Evolutionary conservation across 2,329 filamentous ascomycete species (phyloP), one percentile per base, ranked within the genome.

Genomic region (Fusarium hostae): DNA sequence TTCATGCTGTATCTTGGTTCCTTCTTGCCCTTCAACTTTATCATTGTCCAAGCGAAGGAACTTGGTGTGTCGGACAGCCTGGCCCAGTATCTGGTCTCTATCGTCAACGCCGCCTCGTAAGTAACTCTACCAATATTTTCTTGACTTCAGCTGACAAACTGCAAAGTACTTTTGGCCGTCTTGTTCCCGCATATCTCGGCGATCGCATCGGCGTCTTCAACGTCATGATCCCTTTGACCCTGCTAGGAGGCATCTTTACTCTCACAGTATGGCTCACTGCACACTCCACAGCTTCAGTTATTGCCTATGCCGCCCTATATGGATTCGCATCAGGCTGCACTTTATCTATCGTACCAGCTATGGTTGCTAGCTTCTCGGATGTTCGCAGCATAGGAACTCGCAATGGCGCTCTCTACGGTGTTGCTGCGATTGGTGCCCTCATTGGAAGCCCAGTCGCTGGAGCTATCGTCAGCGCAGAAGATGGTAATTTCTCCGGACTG

Each of bases 351-450:
- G 70, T 74, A 1, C 78, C 80, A 0, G 78, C 78, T 1, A 73
- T 81, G 15, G 68, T 80, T 4, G 79, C 79, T 1, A 86, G 90
- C 55, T 87, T 91, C 52, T 87, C 86, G 0, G 85, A 87, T 41
- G 81, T 89, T 34, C 79, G 83, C 2, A 83, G 88, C 67, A 85
- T 90, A 4, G 89, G 89, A 0, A 81, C 86, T 0, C 81, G 88
- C 3, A 87, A 83, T 1, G 89, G 89, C 1, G 50, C 70, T 0
- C 52, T 71, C 9, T 78, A 69, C 5, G 61, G 65, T 1, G 40
- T 71, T 6, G 24, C 66, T 0, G 65, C 76, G 0, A 55, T 78
- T 15, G 73, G 70, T 4, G 74, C 52, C 0, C 60, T 78, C 1
- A 59, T 74, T 3, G 70, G 74, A 6, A 72, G 66, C 4, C 76